Evolutionary conservation across 768 basidiomycete species (phyloP), one percentile per base, ranked within the genome.

Genomic region (Phylloporus sp.): DNA sequence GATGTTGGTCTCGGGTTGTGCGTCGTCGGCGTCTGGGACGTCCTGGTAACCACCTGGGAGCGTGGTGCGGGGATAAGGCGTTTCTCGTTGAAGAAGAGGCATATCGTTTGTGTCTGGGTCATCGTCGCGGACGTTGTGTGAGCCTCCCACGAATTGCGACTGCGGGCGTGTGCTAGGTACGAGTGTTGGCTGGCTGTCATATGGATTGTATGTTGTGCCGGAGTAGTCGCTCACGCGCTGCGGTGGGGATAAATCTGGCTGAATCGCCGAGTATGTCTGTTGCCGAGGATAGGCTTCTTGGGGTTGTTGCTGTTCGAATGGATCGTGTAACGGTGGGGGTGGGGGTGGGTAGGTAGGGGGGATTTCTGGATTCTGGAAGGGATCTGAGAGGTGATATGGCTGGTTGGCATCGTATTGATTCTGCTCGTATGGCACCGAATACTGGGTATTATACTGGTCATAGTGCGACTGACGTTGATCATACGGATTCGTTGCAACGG

Each of bases 71-170:
- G 64, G 32, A 50, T 60, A 55, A 24, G 58, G 53, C 13, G 52
- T 43, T 20, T 80, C 79, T n/a, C 80, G 68, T 5, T 72, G 64
- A 24, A 89, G 69, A 9, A 90, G 74, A 0, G 88, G 86, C 27
- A 88, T 84, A 53, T 88, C 86, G 10, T 84, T 86, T 0, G 75
- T 59, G 35, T 87, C 85, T 3, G 71, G 65, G 20, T 72, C 67
- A 6, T 73, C 72, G 15, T 80, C 75, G 0, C 64, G 65, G 24
- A 72, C 72, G 40, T 79, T 76, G 49, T 76, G 72, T 13, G 74
- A 59, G 52, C n/a, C 47, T 55, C 27, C 61, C 52, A 29, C 55
- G 20, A 63, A 57, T 7, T 59, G 61, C n/a, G 66, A 55, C 44
- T 57, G 63, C 4, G 61, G 55, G 18, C 58, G 70, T 13, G 72